These are phyloP conservation scores for Talaromyces sp. DNA, from an alignment of 2,329 filamentous ascomycete species.

Conservation along the genomic window DNA sequence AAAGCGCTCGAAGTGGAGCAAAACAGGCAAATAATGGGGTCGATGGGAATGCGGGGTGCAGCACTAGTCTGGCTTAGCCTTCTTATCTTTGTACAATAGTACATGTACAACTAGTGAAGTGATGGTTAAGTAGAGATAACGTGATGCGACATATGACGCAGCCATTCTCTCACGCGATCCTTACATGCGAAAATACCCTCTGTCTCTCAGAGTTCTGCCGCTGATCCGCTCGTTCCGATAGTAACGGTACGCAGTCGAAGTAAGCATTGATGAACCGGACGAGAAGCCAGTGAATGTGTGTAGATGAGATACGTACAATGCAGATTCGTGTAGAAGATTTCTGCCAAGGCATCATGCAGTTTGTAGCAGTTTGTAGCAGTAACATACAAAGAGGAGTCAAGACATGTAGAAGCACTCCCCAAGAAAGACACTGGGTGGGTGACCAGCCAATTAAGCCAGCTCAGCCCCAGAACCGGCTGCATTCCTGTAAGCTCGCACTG, in stretches of 20 bases:
- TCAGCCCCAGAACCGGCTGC: neutral
- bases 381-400: conserved; percentile 1
- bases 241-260: neutral
- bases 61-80: conserved; percentile 14
- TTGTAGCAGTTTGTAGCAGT: neutral
- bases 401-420: neutral
- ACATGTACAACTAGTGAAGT: too few relatives aligned
- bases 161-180: conserved; percentile 13
- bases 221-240: conserved; percentile 5
- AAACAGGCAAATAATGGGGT: conserved; percentile 2
- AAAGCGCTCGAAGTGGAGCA: conserved; percentile 14
- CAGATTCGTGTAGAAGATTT: neutral
- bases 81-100: neutral
- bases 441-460: conserved; percentile 3
- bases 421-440: neutral
- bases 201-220: neutral
- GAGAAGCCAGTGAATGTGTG: neutral
- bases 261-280: neutral
- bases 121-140: conserved; percentile 8
- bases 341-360: neutral
- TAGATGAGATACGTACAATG: neutral
- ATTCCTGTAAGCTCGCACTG: neutral
- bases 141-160: conserved; percentile 18
- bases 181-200: neutral
- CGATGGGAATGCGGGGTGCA: conserved; percentile 22